Evolutionary conservation across 2,329 filamentous ascomycete species (phyloP), one percentile per base, ranked within the genome.

Genomic region (Clonostachys rosea): DNA sequence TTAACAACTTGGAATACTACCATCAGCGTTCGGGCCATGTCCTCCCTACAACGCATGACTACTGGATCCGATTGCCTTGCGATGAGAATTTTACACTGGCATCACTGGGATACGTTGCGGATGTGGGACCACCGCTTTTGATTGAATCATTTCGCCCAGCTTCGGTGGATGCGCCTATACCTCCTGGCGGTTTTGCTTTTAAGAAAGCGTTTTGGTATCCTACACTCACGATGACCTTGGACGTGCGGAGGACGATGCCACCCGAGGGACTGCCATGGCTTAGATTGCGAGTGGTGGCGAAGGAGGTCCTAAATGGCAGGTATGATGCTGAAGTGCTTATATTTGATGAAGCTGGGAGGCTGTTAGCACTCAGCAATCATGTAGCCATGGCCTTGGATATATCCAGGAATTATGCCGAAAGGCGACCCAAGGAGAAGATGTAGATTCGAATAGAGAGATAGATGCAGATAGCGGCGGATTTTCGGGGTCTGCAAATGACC

Each of bases 271-370:
- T 81, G 2, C 83, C 89, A 60, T 94, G 86, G 83, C 60, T 95
- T 46, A 84, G 84, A 56, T 71, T 83, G 39, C 74, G 87, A 34
- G 73, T 84, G 12, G 73, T 78, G 47, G 74, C 82, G 5, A 91
- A 89, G 65, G 69, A 75, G 62, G 79, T 91, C 40, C 75, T 74
- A 53, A 83, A 89, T 52, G 89, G 89, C 2, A 72, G 86, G 49
- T 84, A 88, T 60, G 89, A 95, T 68, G 59, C 91, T 42, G 86
- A 92, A 53, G 73, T 92, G 18, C 66, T 83, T 30, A 68, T 91
- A 3, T 63, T 84, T 60, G 85, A 91, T 36, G 30, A 30, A 2
- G 17, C 49, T 0, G 62, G 57, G 0, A 56, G 62, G 6, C 18
- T 69, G 17, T 56, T 68, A 14, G 61, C 62, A 2, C 42, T 65